Base-by-base conservation (phyloP, 495 filamentous ascomycete species). In the Aspergillus campestris region DNA sequence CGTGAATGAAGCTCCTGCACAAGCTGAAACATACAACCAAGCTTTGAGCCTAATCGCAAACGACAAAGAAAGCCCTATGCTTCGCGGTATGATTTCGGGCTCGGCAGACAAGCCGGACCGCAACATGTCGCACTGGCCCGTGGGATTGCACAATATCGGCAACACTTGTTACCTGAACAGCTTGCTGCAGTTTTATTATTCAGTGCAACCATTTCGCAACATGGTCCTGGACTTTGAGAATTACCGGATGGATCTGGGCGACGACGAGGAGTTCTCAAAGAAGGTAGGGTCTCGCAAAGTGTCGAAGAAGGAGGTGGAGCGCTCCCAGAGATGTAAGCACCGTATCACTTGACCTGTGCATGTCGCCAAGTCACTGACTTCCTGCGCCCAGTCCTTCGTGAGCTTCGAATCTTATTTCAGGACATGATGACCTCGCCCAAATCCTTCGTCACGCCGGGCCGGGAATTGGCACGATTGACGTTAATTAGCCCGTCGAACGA, bases 131-230 rank as follows among this genome's bases (percentile, higher is more conserved):
- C 69, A 79, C 10, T 81, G 81, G 69, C 89, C 90, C 7, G 83
- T 91, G 41, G 92, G 92, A 0, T 72, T 97, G 9, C 77, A 80
- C 34, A 99, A 97, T 51, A 91, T 96, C 49, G 89, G 91, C 34
- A 96, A 96, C 52, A 99, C 92, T 1, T 99, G 92, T 62, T 99
- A 99, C 54, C 77, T 99, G 33, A 97, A 97, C 66, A 97, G 92
- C 60, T 74, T 99, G 29, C 66, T 99, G 9, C 92, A 99, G 55
- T 97, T 94, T 55, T 89, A 94, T 58, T 96, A 92, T 58, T 89
- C 89, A 1, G 77, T 99, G 34, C 83, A 80, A 42, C 82, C 88
- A 6, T 75, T 94, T 32, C 79, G 91, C 28, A 75, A 94, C 11
- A 76, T 97, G 58, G 80, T 94, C 5, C 64, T 94, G 39, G 67